Conservation (phyloP, 108 stramenopile genomes). For the Epithemia pelagica region DNA sequence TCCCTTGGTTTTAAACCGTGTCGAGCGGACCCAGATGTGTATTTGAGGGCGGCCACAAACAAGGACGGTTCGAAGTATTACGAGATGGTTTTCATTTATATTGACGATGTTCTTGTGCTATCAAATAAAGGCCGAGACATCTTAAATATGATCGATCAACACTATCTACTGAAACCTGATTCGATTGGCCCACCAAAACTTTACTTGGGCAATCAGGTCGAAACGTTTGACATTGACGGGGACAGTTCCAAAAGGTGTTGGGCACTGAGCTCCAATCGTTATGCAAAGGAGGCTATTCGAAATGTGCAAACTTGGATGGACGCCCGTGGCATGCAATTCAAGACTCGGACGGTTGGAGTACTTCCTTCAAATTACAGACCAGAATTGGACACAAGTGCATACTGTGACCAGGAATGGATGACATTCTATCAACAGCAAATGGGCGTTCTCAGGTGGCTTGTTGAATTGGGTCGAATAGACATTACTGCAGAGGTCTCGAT, state of each 20-base stretch:
- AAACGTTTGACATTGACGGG: no score
- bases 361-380: constrained; percentile 24
- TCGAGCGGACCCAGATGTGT: constrained; percentile 28
- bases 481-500: no score
- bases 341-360: constrained; percentile 12
- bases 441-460: no score
- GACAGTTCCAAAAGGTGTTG: no score
- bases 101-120: constrained; percentile 11
- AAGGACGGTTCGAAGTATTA: constrained; percentile 18
- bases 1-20: constrained; percentile 24
- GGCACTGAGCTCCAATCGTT: no score
- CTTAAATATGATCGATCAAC: no score
- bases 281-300: constrained; percentile 22
- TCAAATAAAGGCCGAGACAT: constrained; percentile 3
- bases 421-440: no score
- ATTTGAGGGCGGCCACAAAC: constrained; percentile 11
- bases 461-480: no score
- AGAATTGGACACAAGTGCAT: constrained; percentile 19
- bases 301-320: constrained; percentile 24
- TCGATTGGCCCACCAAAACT: no score
- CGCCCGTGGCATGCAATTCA: constrained; percentile 10
- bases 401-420: neutral
- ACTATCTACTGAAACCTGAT: no score
- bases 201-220: constrained; percentile 29
- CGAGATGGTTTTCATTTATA: no score